phyloP scores from a whole-genome alignment of 73 alveolate genomes.

The Chromera velia region DNA sequence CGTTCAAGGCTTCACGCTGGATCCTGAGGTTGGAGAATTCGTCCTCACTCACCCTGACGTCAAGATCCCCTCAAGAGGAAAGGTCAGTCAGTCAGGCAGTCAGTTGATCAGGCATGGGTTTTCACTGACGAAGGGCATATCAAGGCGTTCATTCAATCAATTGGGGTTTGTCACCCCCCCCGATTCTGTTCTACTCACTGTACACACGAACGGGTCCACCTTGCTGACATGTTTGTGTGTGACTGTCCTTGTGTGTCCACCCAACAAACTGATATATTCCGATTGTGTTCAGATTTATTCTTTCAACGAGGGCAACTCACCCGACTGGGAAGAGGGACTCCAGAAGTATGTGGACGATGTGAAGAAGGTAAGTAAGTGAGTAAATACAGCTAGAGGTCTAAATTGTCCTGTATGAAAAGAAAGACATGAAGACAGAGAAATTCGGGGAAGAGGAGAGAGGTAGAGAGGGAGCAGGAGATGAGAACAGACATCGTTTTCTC shows the following conservation, averaged over 20 bases:
- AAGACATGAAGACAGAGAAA: no score
- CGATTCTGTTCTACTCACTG: no score
- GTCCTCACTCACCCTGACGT: slow-evolving; percentile 58
- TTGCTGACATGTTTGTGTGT: not conserved
- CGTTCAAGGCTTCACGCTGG: not conserved
- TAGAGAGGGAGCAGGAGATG: no score
- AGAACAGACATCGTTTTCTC: not conserved
- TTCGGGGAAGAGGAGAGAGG: no score
- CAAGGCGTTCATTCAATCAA: no score
- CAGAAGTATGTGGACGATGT: not conserved
- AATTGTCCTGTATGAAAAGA: no score
- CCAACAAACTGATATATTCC: no score
- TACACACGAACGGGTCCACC: not conserved
- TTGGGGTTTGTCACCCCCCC: no score
- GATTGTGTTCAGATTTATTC: not conserved
- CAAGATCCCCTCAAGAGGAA: slow-evolving; percentile 19
- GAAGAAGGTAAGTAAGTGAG: not conserved
- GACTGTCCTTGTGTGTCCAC: not conserved
- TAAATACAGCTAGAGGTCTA: not conserved
- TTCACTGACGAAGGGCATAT: no score
- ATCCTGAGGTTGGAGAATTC: slow-evolving; percentile 30
- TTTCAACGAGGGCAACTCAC: not conserved
- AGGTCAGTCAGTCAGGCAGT: not conserved
- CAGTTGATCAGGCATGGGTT: no score
- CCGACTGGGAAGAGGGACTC: not conserved